phyloP scores from a whole-genome alignment of 2,329 filamentous ascomycete genomes.

The Phyllosticta ampelicida region DNA sequence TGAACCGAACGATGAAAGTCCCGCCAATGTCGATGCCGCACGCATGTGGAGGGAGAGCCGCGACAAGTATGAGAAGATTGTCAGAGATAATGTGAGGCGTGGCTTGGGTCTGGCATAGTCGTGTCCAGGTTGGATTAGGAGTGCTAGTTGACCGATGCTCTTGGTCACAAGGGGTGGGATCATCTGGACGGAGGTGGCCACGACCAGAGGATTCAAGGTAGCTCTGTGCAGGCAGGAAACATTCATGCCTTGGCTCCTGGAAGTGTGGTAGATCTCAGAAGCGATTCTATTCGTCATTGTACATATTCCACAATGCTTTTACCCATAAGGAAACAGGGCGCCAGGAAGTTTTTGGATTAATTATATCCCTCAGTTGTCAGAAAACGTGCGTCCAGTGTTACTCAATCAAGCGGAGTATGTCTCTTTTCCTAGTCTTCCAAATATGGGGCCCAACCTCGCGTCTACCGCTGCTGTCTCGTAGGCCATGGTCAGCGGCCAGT shows the following conservation, averaged over 20 bases:
- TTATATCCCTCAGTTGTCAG: neutral
- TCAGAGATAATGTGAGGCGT: constrained; percentile 45
- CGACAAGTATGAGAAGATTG: constrained; percentile 66
- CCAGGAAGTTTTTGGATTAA: neutral
- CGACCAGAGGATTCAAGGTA: neutral
- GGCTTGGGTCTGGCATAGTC: constrained; percentile 22
- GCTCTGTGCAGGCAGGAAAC: too few relatives aligned
- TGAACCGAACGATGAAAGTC: constrained; percentile 88
- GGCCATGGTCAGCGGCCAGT: too few relatives aligned
- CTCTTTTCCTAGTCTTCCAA: too few relatives aligned
- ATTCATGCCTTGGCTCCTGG: too few relatives aligned
- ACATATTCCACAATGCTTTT: neutral
- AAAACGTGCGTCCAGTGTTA: neutral
- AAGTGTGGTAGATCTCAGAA: too few relatives aligned
- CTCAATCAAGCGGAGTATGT: too few relatives aligned
- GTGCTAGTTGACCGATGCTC: too few relatives aligned
- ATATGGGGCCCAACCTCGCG: too few relatives aligned
- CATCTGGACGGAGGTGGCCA: neutral
- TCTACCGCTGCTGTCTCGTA: too few relatives aligned
- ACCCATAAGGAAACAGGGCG: neutral
- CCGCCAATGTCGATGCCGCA: constrained; percentile 90
- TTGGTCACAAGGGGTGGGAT: too few relatives aligned
- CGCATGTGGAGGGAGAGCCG: constrained; percentile 74
- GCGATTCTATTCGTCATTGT: neutral
- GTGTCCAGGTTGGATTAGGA: too few relatives aligned